phyloP scores from a whole-genome alignment of 169 alveolate genomes.

The Plasmodium coatneyi region DNA sequence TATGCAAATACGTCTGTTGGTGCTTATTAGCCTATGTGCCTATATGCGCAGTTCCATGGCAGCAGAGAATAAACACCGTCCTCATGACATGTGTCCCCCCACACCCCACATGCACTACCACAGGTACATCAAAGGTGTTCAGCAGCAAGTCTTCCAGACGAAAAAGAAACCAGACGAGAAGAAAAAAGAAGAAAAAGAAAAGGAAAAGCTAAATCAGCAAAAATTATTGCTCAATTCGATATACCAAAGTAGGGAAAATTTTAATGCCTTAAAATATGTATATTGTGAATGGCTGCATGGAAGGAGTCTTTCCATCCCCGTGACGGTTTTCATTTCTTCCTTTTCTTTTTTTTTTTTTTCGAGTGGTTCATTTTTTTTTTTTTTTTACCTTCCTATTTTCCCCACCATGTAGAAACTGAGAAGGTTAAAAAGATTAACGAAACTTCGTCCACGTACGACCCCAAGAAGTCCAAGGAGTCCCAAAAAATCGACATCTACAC shows the following conservation, averaged over 20 bases:
- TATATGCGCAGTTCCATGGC: background rate
- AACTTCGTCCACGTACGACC: conserved; percentile 84
- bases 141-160: conserved; percentile 85
- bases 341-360: background rate
- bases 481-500: conserved; percentile 95
- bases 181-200: conserved; percentile 93
- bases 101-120: background rate
- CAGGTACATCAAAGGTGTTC: conserved; percentile 87
- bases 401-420: conserved; percentile 83
- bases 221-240: conserved; percentile 94
- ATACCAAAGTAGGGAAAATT: conserved; percentile 88
- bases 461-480: conserved; percentile 86
- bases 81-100: background rate
- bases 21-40: background rate
- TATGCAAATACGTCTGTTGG: background rate
- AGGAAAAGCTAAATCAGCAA: conserved; percentile 94
- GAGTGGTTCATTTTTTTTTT: background rate
- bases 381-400: background rate
- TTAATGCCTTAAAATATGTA: conserved; percentile 80
- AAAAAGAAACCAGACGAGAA: conserved; percentile 84
- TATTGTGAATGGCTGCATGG: conserved; percentile 54
- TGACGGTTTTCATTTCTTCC: background rate
- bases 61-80: background rate
- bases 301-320: background rate
- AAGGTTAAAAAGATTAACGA: conserved; percentile 87